Conservation (phyloP, 2,329 filamentous ascomycete genomes). For the Pseudogymnoascus pannorum region DNA sequence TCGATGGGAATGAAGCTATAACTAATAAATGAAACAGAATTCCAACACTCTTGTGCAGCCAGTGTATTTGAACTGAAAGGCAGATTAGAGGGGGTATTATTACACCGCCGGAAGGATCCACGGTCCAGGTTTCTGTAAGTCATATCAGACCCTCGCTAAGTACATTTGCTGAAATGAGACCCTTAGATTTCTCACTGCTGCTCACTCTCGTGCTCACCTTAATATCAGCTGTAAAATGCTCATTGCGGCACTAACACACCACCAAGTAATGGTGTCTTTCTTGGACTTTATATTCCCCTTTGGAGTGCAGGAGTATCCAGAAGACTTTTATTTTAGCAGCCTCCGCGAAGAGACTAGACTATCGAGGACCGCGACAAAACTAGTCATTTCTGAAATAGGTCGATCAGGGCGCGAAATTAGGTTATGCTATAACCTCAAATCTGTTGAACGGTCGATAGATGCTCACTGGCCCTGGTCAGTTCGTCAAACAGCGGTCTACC, state of each 20-base stretch:
- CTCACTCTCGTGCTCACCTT: constrained; percentile 19
- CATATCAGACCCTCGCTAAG: background rate
- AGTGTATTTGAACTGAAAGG: constrained; percentile 12
- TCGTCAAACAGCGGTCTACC: constrained; percentile 32
- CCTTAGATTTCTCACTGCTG: constrained; percentile 20
- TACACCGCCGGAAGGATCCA: constrained; percentile 16
- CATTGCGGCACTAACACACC: constrained; percentile 21
- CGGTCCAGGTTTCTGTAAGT: constrained; percentile 22
- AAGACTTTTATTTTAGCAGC: constrained; percentile 33
- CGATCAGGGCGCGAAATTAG: constrained; percentile 32
- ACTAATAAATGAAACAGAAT: constrained; percentile 10
- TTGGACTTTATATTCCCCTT: constrained; percentile 35
- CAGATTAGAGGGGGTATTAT: background rate
- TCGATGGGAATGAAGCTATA: background rate
- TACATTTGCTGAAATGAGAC: background rate
- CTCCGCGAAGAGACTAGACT: constrained; percentile 28
- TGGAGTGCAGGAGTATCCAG: constrained; percentile 25
- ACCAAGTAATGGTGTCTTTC: constrained; percentile 31
- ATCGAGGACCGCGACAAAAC: background rate
- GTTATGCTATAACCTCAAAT: constrained; percentile 35
- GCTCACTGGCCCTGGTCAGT: constrained; percentile 29
- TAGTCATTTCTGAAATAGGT: constrained; percentile 25
- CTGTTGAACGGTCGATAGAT: constrained; percentile 25
- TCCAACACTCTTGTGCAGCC: constrained; percentile 6
- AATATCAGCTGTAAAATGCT: constrained; percentile 18